Percentiles rank a stretch among this genome's conserved stretches.
Conservation (phyloP, 441 rosid species). For the Melastoma candidum region DNA sequence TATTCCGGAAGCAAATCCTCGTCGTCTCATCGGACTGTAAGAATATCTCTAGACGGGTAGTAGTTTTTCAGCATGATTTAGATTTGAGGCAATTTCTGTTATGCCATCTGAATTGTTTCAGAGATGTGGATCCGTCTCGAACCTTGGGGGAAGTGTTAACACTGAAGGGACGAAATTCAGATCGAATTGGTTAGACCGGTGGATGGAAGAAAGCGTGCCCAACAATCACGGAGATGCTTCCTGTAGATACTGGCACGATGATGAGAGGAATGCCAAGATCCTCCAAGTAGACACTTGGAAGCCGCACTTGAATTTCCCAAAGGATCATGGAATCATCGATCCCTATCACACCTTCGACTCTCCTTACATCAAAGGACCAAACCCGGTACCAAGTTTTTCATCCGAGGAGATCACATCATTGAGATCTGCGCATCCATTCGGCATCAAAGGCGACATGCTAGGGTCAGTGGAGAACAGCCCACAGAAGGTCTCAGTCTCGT, state of each 20-base stretch:
- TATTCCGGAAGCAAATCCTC: slow-evolving; percentile 26
- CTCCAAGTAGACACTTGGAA: slow-evolving; percentile 78
- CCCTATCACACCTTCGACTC: slow-evolving; percentile 16
- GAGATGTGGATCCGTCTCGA: slow-evolving; percentile 46
- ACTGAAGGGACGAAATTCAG: slow-evolving; percentile 31
- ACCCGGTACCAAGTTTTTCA: slow-evolving; percentile 26
- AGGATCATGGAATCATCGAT: slow-evolving; percentile 13
- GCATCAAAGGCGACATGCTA: slow-evolving; percentile 12
- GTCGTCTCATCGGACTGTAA: slow-evolving; percentile 33
- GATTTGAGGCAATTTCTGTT: background rate
- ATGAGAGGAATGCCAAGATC: slow-evolving; percentile 44
- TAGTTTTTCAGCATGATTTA: background rate
- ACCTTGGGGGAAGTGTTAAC: slow-evolving; percentile 33
- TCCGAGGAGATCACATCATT: slow-evolving; percentile 21
- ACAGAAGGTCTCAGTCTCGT: slow-evolving; percentile 27
- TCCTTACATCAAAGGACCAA: slow-evolving; percentile 33
- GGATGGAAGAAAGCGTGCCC: slow-evolving; percentile 53
- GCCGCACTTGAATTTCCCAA: slow-evolving; percentile 38
- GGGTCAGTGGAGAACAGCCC: slow-evolving; percentile 44
- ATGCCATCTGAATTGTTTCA: slow-evolving; percentile 19
- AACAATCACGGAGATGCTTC: slow-evolving; percentile 20
- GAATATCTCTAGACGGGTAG: slow-evolving; percentile 2
- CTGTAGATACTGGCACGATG: slow-evolving; percentile 25
- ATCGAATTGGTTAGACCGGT: slow-evolving; percentile 58
- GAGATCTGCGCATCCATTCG: slow-evolving; percentile 16